These are phyloP conservation scores for Venturia effusa DNA, from an alignment of 2,329 filamentous ascomycete genomes.

Conservation along the genomic window DNA sequence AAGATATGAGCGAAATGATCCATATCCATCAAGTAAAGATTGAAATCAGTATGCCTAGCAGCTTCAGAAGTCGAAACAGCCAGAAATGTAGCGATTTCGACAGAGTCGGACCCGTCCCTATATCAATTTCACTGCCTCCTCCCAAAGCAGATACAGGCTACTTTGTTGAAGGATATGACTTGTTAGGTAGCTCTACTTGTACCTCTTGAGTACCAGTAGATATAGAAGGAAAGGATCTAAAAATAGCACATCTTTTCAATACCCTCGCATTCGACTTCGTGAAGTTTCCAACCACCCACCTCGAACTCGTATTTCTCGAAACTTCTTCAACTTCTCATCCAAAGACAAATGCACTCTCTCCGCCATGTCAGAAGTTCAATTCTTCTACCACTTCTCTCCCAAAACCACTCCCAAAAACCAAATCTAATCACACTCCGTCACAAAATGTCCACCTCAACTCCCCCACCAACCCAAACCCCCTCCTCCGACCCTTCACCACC, in stretches of 20 bases:
- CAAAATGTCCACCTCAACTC: neutral
- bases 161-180: too few species aligned
- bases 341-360: neutral
- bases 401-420: neutral
- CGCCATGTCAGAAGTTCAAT: neutral
- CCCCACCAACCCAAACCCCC: constrained; percentile 6
- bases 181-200: too few species aligned
- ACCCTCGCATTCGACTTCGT: neutral
- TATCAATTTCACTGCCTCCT: too few species aligned
- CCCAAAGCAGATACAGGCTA: too few species aligned
- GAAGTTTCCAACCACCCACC: neutral
- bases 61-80: too few species aligned
- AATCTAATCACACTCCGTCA: neutral
- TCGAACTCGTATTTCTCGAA: too few species aligned
- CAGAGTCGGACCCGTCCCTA: too few species aligned
- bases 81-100: too few species aligned
- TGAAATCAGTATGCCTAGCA: too few species aligned
- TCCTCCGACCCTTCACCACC: constrained; percentile 12
- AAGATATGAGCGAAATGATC: too few species aligned
- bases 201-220: too few species aligned
- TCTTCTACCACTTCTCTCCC: neutral
- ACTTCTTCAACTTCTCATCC: neutral
- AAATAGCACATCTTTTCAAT: neutral
- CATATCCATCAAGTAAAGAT: too few species aligned
- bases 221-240: neutral